Evolutionary conservation across 1,284 basidiomycete species (phyloP).

Genomic region (Rhodotorula sp.): DNA sequence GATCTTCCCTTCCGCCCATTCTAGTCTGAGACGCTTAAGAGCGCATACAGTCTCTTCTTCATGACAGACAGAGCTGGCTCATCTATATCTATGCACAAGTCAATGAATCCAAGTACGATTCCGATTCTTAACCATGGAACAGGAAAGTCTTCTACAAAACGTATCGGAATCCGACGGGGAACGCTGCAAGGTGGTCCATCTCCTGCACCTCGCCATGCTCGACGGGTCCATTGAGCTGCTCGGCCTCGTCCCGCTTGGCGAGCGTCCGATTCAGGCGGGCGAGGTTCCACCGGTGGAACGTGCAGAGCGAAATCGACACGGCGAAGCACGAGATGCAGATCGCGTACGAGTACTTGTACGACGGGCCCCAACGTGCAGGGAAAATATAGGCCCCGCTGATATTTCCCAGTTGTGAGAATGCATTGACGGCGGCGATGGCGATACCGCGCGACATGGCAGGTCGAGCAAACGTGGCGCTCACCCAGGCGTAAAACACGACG

Average conservation of each 20-base stretch:
- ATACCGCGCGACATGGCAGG: conserved; percentile 50
- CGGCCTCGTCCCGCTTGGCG: conserved; percentile 23
- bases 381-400: conserved; percentile 45
- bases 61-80: too few relatives aligned
- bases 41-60: too few relatives aligned
- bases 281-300: conserved; percentile 36
- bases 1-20: too few relatives aligned
- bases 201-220: conserved; percentile 6
- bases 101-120: too few relatives aligned
- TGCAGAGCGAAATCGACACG: conserved; percentile 28
- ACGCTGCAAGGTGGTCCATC: conserved; percentile 3
- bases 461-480: conserved; percentile 48
- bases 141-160: conserved; percentile 13
- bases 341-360: conserved; percentile 30
- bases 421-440: conserved; percentile 51
- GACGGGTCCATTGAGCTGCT: not conserved
- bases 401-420: conserved; percentile 50
- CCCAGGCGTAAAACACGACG: conserved; percentile 48
- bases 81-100: too few relatives aligned
- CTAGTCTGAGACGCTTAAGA: too few relatives aligned
- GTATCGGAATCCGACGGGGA: conserved; percentile 38
- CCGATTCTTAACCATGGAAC: too few relatives aligned
- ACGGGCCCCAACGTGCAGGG: conserved; percentile 25
- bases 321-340: conserved; percentile 31
- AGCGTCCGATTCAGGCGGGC: conserved; percentile 34